These are phyloP conservation scores for Euphorbia corollata DNA, from an alignment of 441 rosid genomes.

Conservation along the genomic window DNA sequence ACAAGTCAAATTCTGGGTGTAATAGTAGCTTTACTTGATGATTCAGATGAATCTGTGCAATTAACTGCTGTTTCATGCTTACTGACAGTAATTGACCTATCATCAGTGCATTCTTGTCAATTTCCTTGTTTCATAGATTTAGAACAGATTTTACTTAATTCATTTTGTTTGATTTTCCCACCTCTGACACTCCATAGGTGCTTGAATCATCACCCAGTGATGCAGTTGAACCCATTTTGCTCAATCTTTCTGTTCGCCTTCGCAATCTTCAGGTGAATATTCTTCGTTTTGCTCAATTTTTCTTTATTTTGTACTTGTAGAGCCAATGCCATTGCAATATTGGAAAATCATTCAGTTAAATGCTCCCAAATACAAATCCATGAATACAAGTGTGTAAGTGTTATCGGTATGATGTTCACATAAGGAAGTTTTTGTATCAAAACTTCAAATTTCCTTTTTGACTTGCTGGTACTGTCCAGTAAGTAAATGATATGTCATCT, in stretches of 20 bases:
- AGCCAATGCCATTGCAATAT: neutral
- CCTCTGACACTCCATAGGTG: constrained; percentile 38
- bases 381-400: neutral
- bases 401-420: neutral
- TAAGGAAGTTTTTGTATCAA: neutral
- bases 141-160: constrained; percentile 9
- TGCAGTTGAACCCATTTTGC: constrained; percentile 85
- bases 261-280: constrained; percentile 77
- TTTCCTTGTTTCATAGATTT: constrained; percentile 6
- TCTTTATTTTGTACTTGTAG: neutral
- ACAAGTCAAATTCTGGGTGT: constrained; percentile 82
- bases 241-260: constrained; percentile 75
- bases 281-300: constrained; percentile 10
- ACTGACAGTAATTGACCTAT: constrained; percentile 44
- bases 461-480: neutral
- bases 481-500: neutral
- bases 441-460: neutral
- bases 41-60: constrained; percentile 85
- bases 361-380: constrained; percentile 3
- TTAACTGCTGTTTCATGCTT: constrained; percentile 92
- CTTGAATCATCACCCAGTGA: constrained; percentile 72
- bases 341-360: neutral
- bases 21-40: constrained; percentile 88
- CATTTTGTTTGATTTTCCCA: neutral
- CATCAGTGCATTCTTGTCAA: constrained; percentile 12